Evolutionary conservation across 2,329 filamentous ascomycete genomes (phyloP).

Genomic region (Lachnellula occidentalis): DNA sequence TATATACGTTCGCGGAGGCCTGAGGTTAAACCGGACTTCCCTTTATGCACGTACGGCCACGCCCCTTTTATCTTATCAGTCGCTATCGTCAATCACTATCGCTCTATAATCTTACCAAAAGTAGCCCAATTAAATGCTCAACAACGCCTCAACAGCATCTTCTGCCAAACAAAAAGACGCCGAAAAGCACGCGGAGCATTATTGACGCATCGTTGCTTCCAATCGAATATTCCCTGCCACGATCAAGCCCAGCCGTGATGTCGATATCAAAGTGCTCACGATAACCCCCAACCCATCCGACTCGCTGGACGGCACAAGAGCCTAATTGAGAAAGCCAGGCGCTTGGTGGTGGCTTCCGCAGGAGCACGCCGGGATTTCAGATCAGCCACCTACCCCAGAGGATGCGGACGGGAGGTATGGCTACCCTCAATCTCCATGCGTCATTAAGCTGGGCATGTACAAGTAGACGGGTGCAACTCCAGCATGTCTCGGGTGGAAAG

Average conservation of each 20-base stretch:
- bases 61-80: not conserved
- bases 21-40: too few relatives aligned
- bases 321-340: too few relatives aligned
- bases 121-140: not conserved
- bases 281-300: not conserved
- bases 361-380: not conserved
- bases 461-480: not conserved
- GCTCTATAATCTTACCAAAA: not conserved
- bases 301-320: too few relatives aligned
- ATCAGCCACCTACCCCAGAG: not conserved
- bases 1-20: too few relatives aligned
- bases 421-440: conserved; percentile 6
- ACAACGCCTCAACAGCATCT: not conserved
- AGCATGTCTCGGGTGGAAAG: not conserved
- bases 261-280: not conserved
- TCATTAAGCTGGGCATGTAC: conserved; percentile 12
- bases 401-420: conserved; percentile 6
- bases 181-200: not conserved
- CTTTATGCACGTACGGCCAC: not conserved
- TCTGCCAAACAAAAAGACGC: not conserved
- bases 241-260: not conserved
- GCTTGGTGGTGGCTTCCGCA: too few relatives aligned
- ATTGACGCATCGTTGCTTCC: not conserved
- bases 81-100: not conserved
- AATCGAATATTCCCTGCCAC: not conserved